Conservation (phyloP, 106 monocot genomes). For the Allium sativum region DNA sequence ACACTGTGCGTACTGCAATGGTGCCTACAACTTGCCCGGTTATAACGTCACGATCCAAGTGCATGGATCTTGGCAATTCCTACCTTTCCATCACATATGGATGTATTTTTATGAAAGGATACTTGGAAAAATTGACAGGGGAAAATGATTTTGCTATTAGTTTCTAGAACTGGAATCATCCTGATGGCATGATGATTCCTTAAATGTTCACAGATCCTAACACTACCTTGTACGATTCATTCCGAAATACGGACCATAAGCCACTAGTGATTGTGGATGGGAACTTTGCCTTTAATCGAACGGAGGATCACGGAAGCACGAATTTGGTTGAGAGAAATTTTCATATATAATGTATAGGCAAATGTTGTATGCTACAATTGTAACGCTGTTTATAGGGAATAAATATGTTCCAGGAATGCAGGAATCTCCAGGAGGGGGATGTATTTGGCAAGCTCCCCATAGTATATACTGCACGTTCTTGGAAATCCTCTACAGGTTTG, state of each 20-base stretch:
- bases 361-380: background rate
- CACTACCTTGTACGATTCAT: background rate
- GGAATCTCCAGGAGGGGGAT: background rate
- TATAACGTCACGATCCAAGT: background rate
- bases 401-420: background rate
- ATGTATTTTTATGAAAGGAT: no score
- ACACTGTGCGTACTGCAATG: conserved; percentile 28
- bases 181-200: no score
- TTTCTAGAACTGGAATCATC: no score
- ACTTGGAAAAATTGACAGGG: no score
- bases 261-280: background rate
- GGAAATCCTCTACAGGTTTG: background rate
- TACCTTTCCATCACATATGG: background rate
- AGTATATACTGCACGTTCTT: background rate
- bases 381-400: background rate
- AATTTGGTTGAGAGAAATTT: background rate
- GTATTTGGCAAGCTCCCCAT: background rate
- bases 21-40: conserved; percentile 15
- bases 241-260: background rate
- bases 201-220: no score
- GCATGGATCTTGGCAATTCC: conserved; percentile 6
- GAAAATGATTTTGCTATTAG: no score
- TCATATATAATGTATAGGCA: background rate
- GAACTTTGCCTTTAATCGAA: background rate
- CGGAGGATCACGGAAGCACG: background rate